Conservation (phyloP, 1,139 yeast genomes). For the Debaryomycetaceae sp. region DNA sequence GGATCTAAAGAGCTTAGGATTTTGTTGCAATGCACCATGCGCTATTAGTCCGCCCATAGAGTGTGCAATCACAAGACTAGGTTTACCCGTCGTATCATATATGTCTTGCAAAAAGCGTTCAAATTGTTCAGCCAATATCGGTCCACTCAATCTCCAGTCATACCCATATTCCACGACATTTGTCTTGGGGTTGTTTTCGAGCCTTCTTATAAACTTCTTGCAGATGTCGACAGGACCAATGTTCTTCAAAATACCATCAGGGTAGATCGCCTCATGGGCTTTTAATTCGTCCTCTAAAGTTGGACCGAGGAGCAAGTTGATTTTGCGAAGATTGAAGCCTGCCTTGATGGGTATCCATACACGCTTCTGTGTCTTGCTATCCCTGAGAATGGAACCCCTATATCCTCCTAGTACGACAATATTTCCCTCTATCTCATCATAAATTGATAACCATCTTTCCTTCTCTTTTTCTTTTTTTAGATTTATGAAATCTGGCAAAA, state of each 20-base stretch:
- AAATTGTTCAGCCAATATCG: constrained; percentile 46
- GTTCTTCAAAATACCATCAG: constrained; percentile 78
- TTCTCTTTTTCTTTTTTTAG: constrained; percentile 17
- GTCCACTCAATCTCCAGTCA: constrained; percentile 84
- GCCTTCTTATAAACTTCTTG: constrained; percentile 52
- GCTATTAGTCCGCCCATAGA: constrained; percentile 92
- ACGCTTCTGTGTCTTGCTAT: constrained; percentile 57
- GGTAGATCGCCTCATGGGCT: constrained; percentile 50
- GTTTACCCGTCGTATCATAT: constrained; percentile 42
- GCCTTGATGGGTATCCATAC: constrained; percentile 89
- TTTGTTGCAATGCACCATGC: constrained; percentile 68
- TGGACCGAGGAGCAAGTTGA: constrained; percentile 72
- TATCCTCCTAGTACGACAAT: constrained; percentile 82
- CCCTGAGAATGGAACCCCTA: constrained; percentile 78
- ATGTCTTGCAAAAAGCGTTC: constrained; percentile 43
- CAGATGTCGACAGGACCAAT: constrained; percentile 88
- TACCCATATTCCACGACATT: constrained; percentile 76
- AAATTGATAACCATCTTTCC: constrained; percentile 31
- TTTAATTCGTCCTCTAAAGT: constrained; percentile 56
- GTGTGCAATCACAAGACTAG: constrained; percentile 73
- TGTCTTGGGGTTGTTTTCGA: constrained; percentile 57
- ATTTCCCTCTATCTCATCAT: constrained; percentile 62
- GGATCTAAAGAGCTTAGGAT: constrained; percentile 69
- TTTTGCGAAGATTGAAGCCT: constrained; percentile 69
- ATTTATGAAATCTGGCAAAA: constrained; percentile 27